Evolutionary conservation across 2,329 filamentous ascomycete genomes (phyloP), one percentile per base, ranked within the genome.

Genomic region (Epicoccum nigrum): DNA sequence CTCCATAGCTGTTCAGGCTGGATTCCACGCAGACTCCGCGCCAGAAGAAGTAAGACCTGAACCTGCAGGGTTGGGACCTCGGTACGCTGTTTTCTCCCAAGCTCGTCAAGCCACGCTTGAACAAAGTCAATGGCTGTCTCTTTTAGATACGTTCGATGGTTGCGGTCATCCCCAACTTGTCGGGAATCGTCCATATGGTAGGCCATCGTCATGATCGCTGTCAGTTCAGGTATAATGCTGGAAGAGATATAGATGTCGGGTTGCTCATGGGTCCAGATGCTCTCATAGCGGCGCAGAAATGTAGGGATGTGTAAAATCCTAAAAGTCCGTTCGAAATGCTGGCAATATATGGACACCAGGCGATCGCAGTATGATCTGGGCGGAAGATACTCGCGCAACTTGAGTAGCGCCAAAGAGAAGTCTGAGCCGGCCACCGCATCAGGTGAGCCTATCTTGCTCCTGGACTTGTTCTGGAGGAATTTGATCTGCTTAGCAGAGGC

Each of bases 291-390:
- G 17, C 57, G 55, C 51, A 62, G 51, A 31, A 69, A 69, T 4
- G 61, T 64, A 2, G 60, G 63, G 1, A 56, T 48, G 34, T 69
- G 65, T 2, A 68, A 34, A 15, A 69, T 54, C 8, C 65, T 47
- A 31, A 62, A 56, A 9, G 60, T 60, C n/a, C 62, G 58, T 39
- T 68, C 65, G 37, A 65, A 68, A 21, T 58, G 49, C 7, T 47
- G 40, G 33, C 50, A 60, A 41, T 67, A 65, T 12, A 54, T 56
- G 2, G 46, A 19, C 4, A 67, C 41, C 16, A 68, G 56, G 28
- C 55, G 49, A 21, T 68, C 65, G 12, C 63, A 65, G 19, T 58
- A 62, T 1, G 51, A 11, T 21, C 59, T 64, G 16, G 61, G 49
- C 5, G 63, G 63, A 8, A 65, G 46, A 17, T 51, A 54, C 5